Evolutionary conservation across 2,329 filamentous ascomycete species (phyloP), one percentile per base, ranked within the genome.

Genomic region (Exophiala phaeomuriformis): DNA sequence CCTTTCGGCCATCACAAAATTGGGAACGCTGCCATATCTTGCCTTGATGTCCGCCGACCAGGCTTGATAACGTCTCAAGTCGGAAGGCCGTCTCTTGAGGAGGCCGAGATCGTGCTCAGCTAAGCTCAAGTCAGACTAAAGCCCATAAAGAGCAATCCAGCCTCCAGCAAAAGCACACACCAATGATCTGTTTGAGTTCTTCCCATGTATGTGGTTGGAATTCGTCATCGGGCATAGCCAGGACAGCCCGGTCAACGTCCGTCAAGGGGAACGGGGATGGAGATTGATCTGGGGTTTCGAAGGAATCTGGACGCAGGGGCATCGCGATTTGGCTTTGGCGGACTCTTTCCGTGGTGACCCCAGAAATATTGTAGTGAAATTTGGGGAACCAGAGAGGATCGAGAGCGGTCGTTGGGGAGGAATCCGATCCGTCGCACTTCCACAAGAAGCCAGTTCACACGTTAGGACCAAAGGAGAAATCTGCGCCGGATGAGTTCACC

Each of bases 41-140:
- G 67, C 64, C 61, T 81, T 82, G 39, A 75, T 78, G 35, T 75
- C 68, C 39, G 69, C 68, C 2, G 76, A 77, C 80, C 81, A 84
- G 32, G 72, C 71, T n/a, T 83, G 72, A 63, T 84, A 84, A 49
- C 77, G 75, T 64, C 73, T 72, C 10, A 83, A 70, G 59, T 81
- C 76, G 57, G 77, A 80, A 27, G 81, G 81, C 65, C 75, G 76
- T 59, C 81, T 77, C 64, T 78, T 81, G 7, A 84, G 70, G 33
- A 75, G 68, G 55, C 76, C 75, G 51, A 84, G 77, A 54, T 75
- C 71, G 63, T 80, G 78, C 36, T 71, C 69, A 12, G 70, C 69
- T 75, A 61, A 52, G 10, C 46, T 47, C 46, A 55, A 28, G 51
- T 47, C 30, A 53, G 46, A 52, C n/a, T 30, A 49, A 33, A 56